These are phyloP conservation scores for Cladophialophora carrionii DNA, from an alignment of 2,329 filamentous ascomycete species.

Conservation along the genomic window DNA sequence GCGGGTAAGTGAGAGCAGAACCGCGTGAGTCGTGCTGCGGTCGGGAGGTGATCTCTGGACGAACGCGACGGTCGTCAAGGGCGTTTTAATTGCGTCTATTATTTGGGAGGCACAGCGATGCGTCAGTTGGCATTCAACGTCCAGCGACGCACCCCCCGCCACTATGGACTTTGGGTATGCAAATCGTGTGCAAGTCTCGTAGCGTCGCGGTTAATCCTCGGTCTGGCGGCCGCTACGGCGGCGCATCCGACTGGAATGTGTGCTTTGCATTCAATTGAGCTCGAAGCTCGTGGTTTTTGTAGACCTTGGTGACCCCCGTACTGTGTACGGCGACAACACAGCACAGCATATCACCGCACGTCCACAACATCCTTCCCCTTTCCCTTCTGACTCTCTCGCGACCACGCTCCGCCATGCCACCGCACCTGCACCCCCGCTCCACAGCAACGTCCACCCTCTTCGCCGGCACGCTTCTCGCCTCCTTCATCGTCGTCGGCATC, in stretches of 20 bases:
- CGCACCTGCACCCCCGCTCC: slow-evolving; percentile 87
- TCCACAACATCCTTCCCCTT: neutral
- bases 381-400: neutral
- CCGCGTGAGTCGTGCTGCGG: neutral
- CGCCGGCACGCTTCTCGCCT: slow-evolving; percentile 84
- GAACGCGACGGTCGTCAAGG: neutral
- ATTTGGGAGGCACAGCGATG: neutral
- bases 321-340: neutral
- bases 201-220: neutral
- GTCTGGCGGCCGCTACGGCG: neutral
- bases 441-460: slow-evolving; percentile 93
- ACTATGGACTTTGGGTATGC: neutral
- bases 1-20: neutral
- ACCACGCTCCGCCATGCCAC: slow-evolving; percentile 45
- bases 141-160: too few relatives aligned
- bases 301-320: neutral
- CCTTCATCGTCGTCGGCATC: slow-evolving; percentile 87
- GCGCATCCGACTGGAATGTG: neutral
- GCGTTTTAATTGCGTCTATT: neutral
- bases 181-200: neutral
- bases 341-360: neutral
- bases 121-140: neutral
- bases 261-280: neutral
- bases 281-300: neutral
- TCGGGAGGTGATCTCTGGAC: neutral